phyloP scores from a whole-genome alignment of 2,329 filamentous ascomycete species.

The Pezicula radicicola region DNA sequence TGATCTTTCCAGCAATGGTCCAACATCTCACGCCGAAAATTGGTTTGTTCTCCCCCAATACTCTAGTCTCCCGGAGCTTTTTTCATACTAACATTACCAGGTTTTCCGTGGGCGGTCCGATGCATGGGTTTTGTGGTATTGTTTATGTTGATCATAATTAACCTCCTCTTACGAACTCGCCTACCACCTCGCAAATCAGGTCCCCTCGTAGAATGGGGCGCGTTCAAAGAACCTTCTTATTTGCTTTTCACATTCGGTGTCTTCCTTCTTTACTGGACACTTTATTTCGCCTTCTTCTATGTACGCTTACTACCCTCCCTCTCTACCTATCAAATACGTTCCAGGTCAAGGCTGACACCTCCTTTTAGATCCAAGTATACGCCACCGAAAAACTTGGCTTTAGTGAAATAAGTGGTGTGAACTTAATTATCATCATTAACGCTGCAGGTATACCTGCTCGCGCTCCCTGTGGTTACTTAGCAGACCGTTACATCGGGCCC shows the following conservation, averaged over 20 bases:
- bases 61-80: no score
- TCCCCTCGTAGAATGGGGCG: slow-evolving; percentile 36
- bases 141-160: slow-evolving; percentile 23
- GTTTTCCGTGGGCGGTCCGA: slow-evolving; percentile 39
- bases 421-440: slow-evolving; percentile 48
- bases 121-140: slow-evolving; percentile 40
- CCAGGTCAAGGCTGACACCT: no score
- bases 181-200: slow-evolving; percentile 35
- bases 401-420: slow-evolving; percentile 36
- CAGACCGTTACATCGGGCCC: slow-evolving; percentile 19
- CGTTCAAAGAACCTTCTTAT: slow-evolving; percentile 39
- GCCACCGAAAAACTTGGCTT: slow-evolving; percentile 28
- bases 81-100: no score
- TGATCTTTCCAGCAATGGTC: slow-evolving; percentile 32
- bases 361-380: neutral
- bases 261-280: slow-evolving; percentile 10
- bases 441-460: slow-evolving; percentile 44
- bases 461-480: no score
- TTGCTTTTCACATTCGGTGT: slow-evolving; percentile 37
- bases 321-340: no score
- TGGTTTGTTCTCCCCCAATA: no score
- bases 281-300: neutral
- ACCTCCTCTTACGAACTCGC: slow-evolving; percentile 33
- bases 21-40: slow-evolving; percentile 31
- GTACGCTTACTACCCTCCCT: no score